Evolutionary conservation across 2,329 filamentous ascomycete species (phyloP).

Genomic region (Grosmannia huntii): DNA sequence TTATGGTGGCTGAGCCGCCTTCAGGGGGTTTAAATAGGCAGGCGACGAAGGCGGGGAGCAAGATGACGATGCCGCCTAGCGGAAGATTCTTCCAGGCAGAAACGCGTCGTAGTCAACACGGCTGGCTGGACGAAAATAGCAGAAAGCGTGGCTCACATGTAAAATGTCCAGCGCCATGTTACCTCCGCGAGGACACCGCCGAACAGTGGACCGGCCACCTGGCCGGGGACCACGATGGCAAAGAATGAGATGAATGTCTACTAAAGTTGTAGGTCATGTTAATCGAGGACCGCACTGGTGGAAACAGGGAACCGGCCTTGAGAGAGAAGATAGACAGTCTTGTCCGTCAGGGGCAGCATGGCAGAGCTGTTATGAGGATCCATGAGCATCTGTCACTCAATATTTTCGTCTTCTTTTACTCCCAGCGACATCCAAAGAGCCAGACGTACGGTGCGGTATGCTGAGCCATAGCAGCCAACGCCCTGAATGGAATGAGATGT

Average conservation of each 20-base stretch:
- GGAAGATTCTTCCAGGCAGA: conserved; percentile 33
- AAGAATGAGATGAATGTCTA: conserved; percentile 27
- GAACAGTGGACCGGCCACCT: conserved; percentile 34
- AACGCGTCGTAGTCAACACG: conserved; percentile 4
- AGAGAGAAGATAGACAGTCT: conserved; percentile 36
- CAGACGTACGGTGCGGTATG: conserved; percentile 27
- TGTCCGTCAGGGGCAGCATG: conserved; percentile 36
- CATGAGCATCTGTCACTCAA: not conserved
- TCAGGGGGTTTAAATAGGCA: conserved; percentile 9
- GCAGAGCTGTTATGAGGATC: conserved; percentile 15
- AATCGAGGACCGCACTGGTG: not conserved
- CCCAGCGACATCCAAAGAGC: not conserved
- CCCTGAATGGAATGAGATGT: conserved; percentile 31
- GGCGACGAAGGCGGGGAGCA: conserved; percentile 18
- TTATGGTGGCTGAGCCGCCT: not conserved
- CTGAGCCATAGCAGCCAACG: conserved; percentile 39
- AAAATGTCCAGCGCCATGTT: conserved; percentile 42
- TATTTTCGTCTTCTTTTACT: not conserved
- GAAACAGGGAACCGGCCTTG: conserved; percentile 17
- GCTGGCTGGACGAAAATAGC: not conserved
- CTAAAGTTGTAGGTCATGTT: not conserved
- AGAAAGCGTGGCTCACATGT: conserved; percentile 22
- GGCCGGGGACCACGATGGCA: conserved; percentile 34
- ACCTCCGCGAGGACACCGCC: conserved; percentile 37
- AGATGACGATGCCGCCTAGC: conserved; percentile 23